Evolutionary conservation across 768 basidiomycete species (phyloP).

Genomic region (Boletus sp.): DNA sequence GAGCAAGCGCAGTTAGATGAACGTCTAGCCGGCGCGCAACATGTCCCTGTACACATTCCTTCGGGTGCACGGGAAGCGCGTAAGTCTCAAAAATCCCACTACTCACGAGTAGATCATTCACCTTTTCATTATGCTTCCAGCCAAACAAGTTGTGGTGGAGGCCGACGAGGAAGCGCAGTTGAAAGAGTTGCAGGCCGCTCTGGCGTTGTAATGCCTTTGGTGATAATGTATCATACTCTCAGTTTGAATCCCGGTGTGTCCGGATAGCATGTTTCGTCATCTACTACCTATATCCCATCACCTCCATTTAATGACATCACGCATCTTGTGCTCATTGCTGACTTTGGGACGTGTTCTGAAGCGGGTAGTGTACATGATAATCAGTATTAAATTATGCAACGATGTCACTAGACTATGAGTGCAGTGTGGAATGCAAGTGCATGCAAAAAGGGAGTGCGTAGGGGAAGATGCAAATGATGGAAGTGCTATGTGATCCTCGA

Average conservation of each 20-base stretch:
- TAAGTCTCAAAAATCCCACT: slow-evolving; percentile 33
- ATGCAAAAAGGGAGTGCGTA: slow-evolving; percentile 27
- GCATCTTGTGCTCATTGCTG: slow-evolving; percentile 19
- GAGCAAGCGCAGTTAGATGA: slow-evolving; percentile 89
- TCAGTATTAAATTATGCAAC: slow-evolving; percentile 39
- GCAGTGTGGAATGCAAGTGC: slow-evolving; percentile 23
- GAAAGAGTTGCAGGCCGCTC: slow-evolving; percentile 80
- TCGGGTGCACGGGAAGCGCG: slow-evolving; percentile 52
- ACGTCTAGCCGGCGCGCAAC: slow-evolving; percentile 81
- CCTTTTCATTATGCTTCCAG: slow-evolving; percentile 5
- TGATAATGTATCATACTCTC: slow-evolving; percentile 10
- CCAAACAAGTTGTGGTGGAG: slow-evolving; percentile 52
- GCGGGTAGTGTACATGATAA: slow-evolving; percentile 36
- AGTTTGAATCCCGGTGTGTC: slow-evolving; percentile 2
- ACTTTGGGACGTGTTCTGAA: slow-evolving; percentile 22
- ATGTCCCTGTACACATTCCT: slow-evolving; percentile 85
- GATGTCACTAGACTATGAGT: slow-evolving; percentile 31
- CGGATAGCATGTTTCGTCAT: slow-evolving; percentile 25
- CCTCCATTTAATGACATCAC: slow-evolving; percentile 30
- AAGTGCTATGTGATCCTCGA: slow-evolving; percentile 23
- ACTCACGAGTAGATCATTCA: slow-evolving; percentile 5
- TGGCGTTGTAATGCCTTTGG: slow-evolving; percentile 64
- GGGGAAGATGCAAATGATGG: slow-evolving; percentile 23
- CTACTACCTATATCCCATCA: slow-evolving; percentile 35
- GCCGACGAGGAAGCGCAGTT: slow-evolving; percentile 93